phyloP scores from a whole-genome alignment of 139 green algal species.

The Chara braunii region DNA sequence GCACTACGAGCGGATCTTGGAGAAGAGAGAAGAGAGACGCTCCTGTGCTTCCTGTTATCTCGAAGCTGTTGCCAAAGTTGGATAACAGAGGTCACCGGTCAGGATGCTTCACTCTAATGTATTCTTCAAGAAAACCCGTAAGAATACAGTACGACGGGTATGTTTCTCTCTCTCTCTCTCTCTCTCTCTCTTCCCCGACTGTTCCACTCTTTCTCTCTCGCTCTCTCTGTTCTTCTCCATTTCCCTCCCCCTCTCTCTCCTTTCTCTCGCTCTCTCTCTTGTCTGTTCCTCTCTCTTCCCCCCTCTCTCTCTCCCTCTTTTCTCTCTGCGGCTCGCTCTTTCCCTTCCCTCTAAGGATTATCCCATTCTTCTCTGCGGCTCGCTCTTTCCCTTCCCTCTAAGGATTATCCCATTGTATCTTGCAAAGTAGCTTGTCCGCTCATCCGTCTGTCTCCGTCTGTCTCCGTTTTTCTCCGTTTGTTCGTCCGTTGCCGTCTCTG shows the following conservation, averaged over 20 bases:
- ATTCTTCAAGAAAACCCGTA: conserved; percentile 30
- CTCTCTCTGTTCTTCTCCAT: background rate
- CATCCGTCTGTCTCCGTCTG: too few relatives aligned
- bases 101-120: conserved; percentile 22
- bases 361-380: too few relatives aligned
- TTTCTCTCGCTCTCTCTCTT: too few relatives aligned
- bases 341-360: too few relatives aligned
- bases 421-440: too few relatives aligned
- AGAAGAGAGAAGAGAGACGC: background rate
- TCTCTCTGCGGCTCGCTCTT: too few relatives aligned
- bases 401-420: too few relatives aligned
- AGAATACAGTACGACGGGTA: conserved; percentile 53
- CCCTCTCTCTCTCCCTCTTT: too few relatives aligned
- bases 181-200: background rate
- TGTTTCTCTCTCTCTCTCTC: background rate
- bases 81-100: background rate
- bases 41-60: background rate
- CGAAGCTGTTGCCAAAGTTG: background rate
- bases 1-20: background rate
- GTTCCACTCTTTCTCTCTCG: background rate
- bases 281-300: too few relatives aligned
- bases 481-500: too few relatives aligned
- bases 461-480: too few relatives aligned
- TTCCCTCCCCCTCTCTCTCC: background rate
- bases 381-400: too few relatives aligned